These are phyloP conservation scores for Betula pendula DNA, from an alignment of 306 rosid species.

Conservation along the genomic window DNA sequence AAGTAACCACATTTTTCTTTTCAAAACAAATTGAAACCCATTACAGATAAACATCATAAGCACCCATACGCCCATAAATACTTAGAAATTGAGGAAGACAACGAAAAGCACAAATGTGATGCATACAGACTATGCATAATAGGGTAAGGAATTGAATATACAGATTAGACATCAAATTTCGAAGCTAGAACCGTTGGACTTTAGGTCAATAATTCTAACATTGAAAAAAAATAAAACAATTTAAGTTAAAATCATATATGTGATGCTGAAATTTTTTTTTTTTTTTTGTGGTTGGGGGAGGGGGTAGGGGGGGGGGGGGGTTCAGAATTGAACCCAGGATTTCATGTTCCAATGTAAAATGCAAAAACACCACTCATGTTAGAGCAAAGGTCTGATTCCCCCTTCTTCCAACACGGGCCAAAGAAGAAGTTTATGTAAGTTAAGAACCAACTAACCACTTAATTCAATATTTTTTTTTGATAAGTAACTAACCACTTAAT, in stretches of 20 bases:
- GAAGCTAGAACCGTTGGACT: too few species aligned
- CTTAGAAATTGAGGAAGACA: not conserved
- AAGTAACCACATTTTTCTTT: not conserved
- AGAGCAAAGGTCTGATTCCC: not conserved
- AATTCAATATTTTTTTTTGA: constrained; percentile 8
- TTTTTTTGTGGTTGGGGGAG: too few species aligned
- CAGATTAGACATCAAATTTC: not conserved
- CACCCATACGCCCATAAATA: not conserved
- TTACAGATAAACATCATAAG: not conserved
- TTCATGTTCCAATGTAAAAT: not conserved
- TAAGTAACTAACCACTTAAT: constrained; percentile 8
- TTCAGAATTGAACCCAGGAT: not conserved
- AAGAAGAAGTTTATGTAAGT: not conserved
- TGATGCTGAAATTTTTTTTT: not conserved
- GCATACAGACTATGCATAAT: not conserved
- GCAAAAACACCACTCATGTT: not conserved
- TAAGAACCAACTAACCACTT: constrained; percentile 11
- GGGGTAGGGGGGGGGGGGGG: too few species aligned
- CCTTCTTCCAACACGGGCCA: not conserved
- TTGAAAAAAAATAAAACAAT: not conserved
- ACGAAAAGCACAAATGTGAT: not conserved
- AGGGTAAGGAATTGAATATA: not conserved
- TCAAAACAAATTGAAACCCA: not conserved
- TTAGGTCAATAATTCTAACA: not conserved
- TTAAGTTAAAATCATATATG: not conserved